Evolutionary conservation across 2,329 filamentous ascomycete genomes (phyloP).

Genomic region (Rugonectria rugulosa): DNA sequence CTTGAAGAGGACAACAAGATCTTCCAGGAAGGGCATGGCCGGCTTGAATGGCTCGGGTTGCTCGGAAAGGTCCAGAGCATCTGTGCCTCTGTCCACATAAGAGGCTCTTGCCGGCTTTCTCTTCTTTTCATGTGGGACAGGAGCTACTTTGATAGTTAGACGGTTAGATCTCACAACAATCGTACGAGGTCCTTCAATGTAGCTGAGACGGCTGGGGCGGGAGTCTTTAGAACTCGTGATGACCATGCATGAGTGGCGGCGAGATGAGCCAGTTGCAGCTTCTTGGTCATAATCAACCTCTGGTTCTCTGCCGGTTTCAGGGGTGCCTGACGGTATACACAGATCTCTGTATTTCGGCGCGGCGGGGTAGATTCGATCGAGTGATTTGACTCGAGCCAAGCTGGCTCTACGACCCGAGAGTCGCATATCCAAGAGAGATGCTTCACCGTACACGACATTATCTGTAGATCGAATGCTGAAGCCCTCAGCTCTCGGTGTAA

Average conservation of each 20-base stretch:
- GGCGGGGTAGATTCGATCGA: conserved; percentile 45
- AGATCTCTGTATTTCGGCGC: conserved; percentile 44
- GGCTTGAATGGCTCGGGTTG: conserved; percentile 45
- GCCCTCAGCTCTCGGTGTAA: conserved; percentile 45
- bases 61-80: conserved; percentile 41
- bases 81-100: conserved; percentile 51
- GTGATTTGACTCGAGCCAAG: conserved; percentile 46
- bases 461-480: conserved; percentile 46
- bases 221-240: conserved; percentile 33
- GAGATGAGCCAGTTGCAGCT: conserved; percentile 10
- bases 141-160: conserved; percentile 39
- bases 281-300: conserved; percentile 19
- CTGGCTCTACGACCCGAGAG: conserved; percentile 35
- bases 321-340: conserved; percentile 34
- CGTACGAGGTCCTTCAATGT: conserved; percentile 41
- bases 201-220: conserved; percentile 32
- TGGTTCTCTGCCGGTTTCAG: conserved; percentile 30
- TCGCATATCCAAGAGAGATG: conserved; percentile 48
- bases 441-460: conserved; percentile 50
- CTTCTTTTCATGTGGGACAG: conserved; percentile 41
- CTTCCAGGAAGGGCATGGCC: conserved; percentile 61
- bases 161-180: conserved; percentile 42
- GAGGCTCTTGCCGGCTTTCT: conserved; percentile 35
- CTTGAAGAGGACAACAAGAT: conserved; percentile 63
- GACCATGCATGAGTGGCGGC: conserved; percentile 40